Conservation (phyloP, 108 stramenopile species). For the Cyclotella kingstonii region DNA sequence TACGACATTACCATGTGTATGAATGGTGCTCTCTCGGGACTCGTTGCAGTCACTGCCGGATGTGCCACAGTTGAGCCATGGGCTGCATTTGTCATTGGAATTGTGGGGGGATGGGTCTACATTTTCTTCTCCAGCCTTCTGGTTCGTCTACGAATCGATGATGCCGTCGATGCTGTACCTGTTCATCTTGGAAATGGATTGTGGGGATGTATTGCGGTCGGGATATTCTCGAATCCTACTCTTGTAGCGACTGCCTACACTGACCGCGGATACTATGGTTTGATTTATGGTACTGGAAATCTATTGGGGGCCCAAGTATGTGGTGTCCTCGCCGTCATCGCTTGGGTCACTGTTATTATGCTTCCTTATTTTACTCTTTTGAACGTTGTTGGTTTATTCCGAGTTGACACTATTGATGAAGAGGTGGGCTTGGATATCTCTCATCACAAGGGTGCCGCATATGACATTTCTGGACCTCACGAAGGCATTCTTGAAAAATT, state of each 20-base stretch:
- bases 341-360: conserved; percentile 77
- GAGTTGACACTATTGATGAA: conserved; percentile 75
- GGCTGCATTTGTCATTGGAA: conserved; percentile 55
- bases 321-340: conserved; percentile 74
- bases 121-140: conserved; percentile 56
- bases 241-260: conserved; percentile 53
- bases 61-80: conserved; percentile 78
- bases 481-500: conserved; percentile 21
- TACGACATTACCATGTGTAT: conserved; percentile 84
- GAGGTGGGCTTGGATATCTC: conserved; percentile 82
- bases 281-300: conserved; percentile 59
- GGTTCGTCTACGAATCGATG: conserved; percentile 78
- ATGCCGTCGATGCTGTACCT: conserved; percentile 92
- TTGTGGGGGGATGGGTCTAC: conserved; percentile 76
- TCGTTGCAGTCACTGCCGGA: conserved; percentile 92
- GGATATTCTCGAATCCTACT: conserved; percentile 73
- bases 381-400: conserved; percentile 60
- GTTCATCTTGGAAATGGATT: conserved; percentile 87
- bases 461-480: conserved; percentile 41
- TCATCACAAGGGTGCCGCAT: conserved; percentile 69
- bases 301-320: conserved; percentile 69
- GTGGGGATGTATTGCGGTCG: conserved; percentile 85
- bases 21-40: conserved; percentile 84
- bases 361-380: conserved; percentile 73
- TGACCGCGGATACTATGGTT: conserved; percentile 48